Conservation (phyloP, 305 asterid species). For the Euphrasia arctica region DNA sequence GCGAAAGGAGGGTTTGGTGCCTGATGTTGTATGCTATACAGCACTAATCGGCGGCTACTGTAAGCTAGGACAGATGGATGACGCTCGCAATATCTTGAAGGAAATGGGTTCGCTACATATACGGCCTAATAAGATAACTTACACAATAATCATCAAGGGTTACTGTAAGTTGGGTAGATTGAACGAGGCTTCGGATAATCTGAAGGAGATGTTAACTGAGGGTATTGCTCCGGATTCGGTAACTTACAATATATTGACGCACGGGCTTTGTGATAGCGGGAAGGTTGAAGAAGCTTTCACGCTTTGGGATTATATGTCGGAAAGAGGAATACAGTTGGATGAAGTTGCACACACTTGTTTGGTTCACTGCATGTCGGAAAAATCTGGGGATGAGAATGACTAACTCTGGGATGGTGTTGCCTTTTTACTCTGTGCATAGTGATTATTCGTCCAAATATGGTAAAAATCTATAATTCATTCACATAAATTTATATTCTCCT, state of each 20-base stretch:
- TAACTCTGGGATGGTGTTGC: conserved; percentile 28
- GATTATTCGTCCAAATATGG: conserved; percentile 6
- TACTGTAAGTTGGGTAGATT: conserved; percentile 59
- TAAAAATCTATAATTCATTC: background rate
- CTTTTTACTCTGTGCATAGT: conserved; percentile 15
- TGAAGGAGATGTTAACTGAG: conserved; percentile 62
- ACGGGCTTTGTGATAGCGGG: conserved; percentile 59
- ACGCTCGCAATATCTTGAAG: conserved; percentile 47
- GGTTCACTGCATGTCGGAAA: conserved; percentile 49
- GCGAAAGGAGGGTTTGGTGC: conserved; percentile 60
- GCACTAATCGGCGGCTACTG: conserved; percentile 77
- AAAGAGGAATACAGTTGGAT: conserved; percentile 52
- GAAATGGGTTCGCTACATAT: conserved; percentile 60
- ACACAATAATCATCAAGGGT: conserved; percentile 64
- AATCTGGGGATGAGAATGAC: conserved; percentile 46
- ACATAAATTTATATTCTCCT: background rate
- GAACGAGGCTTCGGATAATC: conserved; percentile 52
- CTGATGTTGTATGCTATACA: conserved; percentile 80
- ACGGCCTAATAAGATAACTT: conserved; percentile 73
- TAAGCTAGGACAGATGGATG: conserved; percentile 72
- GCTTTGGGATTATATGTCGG: conserved; percentile 58
- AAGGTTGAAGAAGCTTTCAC: conserved; percentile 49
- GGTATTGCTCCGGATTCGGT: conserved; percentile 72
- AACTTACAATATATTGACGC: conserved; percentile 55
- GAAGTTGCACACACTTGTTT: conserved; percentile 65